phyloP scores from a whole-genome alignment of 2,329 filamentous ascomycete genomes.

The Laburnicola sp. region DNA sequence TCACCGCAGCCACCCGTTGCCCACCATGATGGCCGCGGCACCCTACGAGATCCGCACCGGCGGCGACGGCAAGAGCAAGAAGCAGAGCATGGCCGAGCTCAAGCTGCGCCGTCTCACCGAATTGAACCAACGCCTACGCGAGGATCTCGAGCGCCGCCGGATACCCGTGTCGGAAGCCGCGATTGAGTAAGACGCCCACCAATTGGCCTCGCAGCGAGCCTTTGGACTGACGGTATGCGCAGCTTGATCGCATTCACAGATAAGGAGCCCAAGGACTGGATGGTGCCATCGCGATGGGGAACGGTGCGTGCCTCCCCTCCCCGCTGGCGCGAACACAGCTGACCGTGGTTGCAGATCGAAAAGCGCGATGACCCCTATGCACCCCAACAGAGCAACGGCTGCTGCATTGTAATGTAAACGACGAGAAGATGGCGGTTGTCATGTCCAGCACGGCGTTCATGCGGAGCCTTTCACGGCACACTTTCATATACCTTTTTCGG shows the following conservation, averaged over 20 bases:
- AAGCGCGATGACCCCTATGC: conserved; percentile 98
- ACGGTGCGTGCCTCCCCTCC: conserved; percentile 55
- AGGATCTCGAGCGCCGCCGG: conserved; percentile 92
- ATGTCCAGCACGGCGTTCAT: conserved; percentile 46
- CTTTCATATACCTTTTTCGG: conserved; percentile 38
- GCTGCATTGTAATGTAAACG: conserved; percentile 88
- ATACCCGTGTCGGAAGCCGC: conserved; percentile 95
- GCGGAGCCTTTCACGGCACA: conserved; percentile 43
- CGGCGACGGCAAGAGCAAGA: conserved; percentile 79
- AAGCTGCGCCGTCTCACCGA: conserved; percentile 96
- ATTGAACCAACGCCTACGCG: conserved; percentile 91
- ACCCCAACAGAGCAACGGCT: conserved; percentile 87
- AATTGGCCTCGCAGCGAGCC: not conserved
- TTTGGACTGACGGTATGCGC: conserved; percentile 29
- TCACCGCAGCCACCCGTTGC: conserved; percentile 18
- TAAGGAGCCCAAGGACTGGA: conserved; percentile 91
- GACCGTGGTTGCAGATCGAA: conserved; percentile 64
- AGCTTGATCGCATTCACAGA: conserved; percentile 99
- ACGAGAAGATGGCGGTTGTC: conserved; percentile 33
- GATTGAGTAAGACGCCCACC: conserved; percentile 49
- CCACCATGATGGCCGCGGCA: conserved; percentile 58
- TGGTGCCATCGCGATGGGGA: conserved; percentile 98
- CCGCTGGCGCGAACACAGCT: conserved; percentile 15
- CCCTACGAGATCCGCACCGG: conserved; percentile 68
- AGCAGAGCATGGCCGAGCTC: conserved; percentile 98